phyloP scores from a whole-genome alignment of 306 rosid genomes.

The Pueraria montana region DNA sequence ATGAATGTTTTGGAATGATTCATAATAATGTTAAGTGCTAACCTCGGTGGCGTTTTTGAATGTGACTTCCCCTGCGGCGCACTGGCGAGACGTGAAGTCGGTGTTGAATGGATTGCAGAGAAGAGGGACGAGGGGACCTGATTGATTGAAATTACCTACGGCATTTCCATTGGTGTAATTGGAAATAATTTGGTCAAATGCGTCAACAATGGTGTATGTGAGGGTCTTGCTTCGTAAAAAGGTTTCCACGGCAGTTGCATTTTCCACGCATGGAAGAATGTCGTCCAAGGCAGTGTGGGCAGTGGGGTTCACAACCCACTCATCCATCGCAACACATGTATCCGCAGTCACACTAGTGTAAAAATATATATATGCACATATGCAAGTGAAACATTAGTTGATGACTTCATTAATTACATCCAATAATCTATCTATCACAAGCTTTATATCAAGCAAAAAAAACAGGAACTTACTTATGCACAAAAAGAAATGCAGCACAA shows the following conservation, averaged over 20 bases:
- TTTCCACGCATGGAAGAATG: slow-evolving; percentile 82
- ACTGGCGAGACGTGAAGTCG: slow-evolving; percentile 52
- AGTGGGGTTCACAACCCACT: slow-evolving; percentile 79
- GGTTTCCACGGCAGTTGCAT: slow-evolving; percentile 61
- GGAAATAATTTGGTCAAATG: slow-evolving; percentile 54
- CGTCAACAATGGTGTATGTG: slow-evolving; percentile 47
- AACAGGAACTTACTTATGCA: slow-evolving; percentile 70
- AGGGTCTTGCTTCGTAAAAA: slow-evolving; percentile 56
- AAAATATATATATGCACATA: background rate
- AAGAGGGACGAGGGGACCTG: slow-evolving; percentile 67
- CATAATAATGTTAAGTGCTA: background rate
- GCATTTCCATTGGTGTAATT: slow-evolving; percentile 46
- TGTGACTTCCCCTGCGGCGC: slow-evolving; percentile 62
- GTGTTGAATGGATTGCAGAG: slow-evolving; percentile 74
- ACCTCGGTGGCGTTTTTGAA: slow-evolving; percentile 45
- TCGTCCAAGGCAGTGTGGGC: slow-evolving; percentile 85
- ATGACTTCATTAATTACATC: background rate
- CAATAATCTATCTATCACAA: background rate
- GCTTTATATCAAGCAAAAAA: background rate
- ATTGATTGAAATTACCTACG: slow-evolving; percentile 63
- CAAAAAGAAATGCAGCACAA: slow-evolving; percentile 69
- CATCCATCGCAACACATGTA: slow-evolving; percentile 87
- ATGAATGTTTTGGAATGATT: background rate
- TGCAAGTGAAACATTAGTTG: no score
- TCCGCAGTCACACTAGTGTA: slow-evolving; percentile 70